Evolutionary conservation across 2,329 filamentous ascomycete species (phyloP).

Genomic region (Lasiodiplodia sp.): DNA sequence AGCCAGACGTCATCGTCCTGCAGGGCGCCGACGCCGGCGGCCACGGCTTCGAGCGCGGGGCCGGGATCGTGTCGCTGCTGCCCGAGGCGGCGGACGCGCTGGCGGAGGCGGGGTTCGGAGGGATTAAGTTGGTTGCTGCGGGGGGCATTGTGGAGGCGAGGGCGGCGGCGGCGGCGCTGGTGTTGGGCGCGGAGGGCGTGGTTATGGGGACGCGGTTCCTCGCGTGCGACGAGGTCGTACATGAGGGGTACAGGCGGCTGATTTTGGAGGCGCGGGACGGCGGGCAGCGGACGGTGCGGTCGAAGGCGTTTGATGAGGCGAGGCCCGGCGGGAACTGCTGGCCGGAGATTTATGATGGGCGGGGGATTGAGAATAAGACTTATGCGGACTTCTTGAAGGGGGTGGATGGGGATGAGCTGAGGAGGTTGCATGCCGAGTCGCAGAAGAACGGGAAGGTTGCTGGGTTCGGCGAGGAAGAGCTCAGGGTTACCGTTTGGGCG

Average conservation of each 20-base stretch:
- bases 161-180: constrained; percentile 62
- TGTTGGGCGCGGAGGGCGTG: constrained; percentile 60
- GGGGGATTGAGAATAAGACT: constrained; percentile 44
- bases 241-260: not conserved
- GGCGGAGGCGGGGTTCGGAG: constrained; percentile 32
- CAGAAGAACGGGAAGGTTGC: constrained; percentile 48
- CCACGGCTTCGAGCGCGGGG: constrained; percentile 48
- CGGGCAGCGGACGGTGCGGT: not conserved
- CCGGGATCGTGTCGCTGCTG: constrained; percentile 63
- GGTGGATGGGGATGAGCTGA: constrained; percentile 52
- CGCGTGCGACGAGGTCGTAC: not conserved
- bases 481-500: constrained; percentile 60
- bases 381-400: constrained; percentile 51
- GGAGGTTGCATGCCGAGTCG: constrained; percentile 58
- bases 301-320: not conserved
- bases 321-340: not conserved
- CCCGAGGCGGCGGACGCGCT: constrained; percentile 61
- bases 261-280: not conserved
- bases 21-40: constrained; percentile 64
- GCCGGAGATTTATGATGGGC: not conserved
- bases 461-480: constrained; percentile 57
- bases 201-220: constrained; percentile 68
- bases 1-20: constrained; percentile 65
- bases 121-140: constrained; percentile 61
- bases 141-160: constrained; percentile 59